A percentile compares a stretch with the other conserved stretches of the same genome.
Conservation (phyloP, 1,284 basidiomycete species). For the Ustilago trichophora region DNA sequence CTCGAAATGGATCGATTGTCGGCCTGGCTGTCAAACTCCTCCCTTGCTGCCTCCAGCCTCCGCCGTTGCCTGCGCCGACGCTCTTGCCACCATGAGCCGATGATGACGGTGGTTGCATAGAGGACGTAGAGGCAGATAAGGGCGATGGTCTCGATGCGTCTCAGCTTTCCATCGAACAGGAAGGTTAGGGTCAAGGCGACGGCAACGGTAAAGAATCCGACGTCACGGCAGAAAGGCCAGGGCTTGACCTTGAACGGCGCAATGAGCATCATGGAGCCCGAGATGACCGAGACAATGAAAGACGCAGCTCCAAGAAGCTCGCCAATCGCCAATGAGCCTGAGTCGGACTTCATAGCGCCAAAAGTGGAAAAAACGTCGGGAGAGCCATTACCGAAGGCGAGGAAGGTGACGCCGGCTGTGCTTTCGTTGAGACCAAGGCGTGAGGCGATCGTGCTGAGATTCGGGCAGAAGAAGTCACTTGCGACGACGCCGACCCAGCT, state of each 20-base stretch:
- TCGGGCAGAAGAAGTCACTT: slow-evolving; percentile 65
- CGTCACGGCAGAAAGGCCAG: slow-evolving; percentile 86
- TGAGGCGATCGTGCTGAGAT: slow-evolving; percentile 59
- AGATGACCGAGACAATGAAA: slow-evolving; percentile 94
- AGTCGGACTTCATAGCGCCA: slow-evolving; percentile 84
- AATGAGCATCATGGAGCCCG: slow-evolving; percentile 92
- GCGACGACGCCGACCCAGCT: slow-evolving; percentile 62
- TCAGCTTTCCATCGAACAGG: slow-evolving; percentile 80
- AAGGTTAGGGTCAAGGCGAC: slow-evolving; percentile 79
- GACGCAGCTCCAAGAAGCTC: slow-evolving; percentile 93
- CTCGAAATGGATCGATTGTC: slow-evolving; percentile 30
- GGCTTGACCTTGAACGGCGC: slow-evolving; percentile 86
- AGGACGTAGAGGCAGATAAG: slow-evolving; percentile 80
- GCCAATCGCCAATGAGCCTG: slow-evolving; percentile 89
- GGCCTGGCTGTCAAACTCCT: slow-evolving; percentile 42
- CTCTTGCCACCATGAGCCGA: slow-evolving; percentile 77
- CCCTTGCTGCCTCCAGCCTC: slow-evolving; percentile 41
- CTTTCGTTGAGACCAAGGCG: slow-evolving; percentile 61
- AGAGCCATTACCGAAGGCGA: slow-evolving; percentile 68
- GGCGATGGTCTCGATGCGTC: slow-evolving; percentile 76
- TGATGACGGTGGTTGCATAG: slow-evolving; percentile 82
- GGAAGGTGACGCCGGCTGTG: slow-evolving; percentile 64
- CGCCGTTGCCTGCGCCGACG: slow-evolving; percentile 39
- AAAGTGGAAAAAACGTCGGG: slow-evolving; percentile 82
- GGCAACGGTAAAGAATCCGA: slow-evolving; percentile 88